Conservation (phyloP, 2,329 filamentous ascomycete species). For the Aspergillus cejpii region DNA sequence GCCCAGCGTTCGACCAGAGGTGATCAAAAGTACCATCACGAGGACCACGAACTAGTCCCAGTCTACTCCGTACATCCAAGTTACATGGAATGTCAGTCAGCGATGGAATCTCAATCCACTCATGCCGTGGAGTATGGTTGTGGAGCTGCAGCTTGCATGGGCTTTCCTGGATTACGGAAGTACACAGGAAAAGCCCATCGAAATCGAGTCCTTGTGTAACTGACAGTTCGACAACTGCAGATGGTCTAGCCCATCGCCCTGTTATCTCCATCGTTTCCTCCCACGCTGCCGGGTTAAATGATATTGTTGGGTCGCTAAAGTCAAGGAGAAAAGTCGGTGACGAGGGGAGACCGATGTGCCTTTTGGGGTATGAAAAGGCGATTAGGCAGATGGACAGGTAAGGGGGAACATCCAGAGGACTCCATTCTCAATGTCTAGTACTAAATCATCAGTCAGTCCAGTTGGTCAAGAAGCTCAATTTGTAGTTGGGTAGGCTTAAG, state of each 20-base stretch:
- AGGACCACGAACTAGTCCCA: background rate
- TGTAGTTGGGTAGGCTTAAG: background rate
- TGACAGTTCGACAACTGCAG: background rate
- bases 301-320: background rate
- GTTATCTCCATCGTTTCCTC: background rate
- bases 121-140: background rate
- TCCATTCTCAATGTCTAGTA: too few species aligned
- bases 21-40: background rate
- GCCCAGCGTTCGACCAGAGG: background rate
- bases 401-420: too few species aligned
- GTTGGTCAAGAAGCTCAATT: background rate
- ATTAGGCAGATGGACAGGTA: background rate
- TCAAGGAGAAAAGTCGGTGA: background rate
- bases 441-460: background rate
- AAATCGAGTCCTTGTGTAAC: constrained; percentile 2
- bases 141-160: background rate
- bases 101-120: background rate
- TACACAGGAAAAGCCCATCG: background rate
- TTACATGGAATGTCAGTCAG: constrained; percentile 1
- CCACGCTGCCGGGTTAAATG: background rate
- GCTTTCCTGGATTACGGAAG: background rate
- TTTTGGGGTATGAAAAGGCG: background rate
- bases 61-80: background rate
- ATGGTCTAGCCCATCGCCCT: constrained; percentile 2
- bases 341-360: background rate